Conservation (phyloP, 345 rosid species). For the Aquilaria malaccensis region DNA sequence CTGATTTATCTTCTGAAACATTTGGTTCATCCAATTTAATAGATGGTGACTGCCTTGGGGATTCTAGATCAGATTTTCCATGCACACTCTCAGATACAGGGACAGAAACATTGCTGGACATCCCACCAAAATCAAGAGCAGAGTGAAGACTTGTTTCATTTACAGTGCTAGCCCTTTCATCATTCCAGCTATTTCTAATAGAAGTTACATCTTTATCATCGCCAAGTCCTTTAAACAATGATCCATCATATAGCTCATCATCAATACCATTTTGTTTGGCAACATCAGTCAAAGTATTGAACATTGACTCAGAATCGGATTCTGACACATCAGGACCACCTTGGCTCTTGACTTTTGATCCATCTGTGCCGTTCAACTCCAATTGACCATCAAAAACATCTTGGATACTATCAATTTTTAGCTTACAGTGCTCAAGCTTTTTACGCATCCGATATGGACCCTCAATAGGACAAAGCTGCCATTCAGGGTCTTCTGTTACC, state of each 20-base stretch:
- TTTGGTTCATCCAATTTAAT: slow-evolving; percentile 51
- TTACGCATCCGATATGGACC: slow-evolving; percentile 97
- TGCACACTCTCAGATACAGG: slow-evolving; percentile 64
- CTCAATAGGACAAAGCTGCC: slow-evolving; percentile 98
- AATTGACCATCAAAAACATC: slow-evolving; percentile 62
- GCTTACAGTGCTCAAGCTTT: slow-evolving; percentile 77
- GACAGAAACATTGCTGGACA: slow-evolving; percentile 57
- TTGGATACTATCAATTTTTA: slow-evolving; percentile 66
- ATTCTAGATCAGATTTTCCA: slow-evolving; percentile 61
- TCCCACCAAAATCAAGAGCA: slow-evolving; percentile 76
- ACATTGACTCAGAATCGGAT: slow-evolving; percentile 52
- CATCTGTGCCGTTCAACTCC: slow-evolving; percentile 57
- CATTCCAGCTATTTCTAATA: slow-evolving; percentile 67
- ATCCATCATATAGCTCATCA: slow-evolving; percentile 51
- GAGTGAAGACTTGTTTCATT: slow-evolving; percentile 95
- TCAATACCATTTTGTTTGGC: slow-evolving; percentile 23
- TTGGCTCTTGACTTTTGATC: slow-evolving; percentile 39
- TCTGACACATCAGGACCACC: slow-evolving; percentile 53
- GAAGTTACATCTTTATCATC: slow-evolving; percentile 42
- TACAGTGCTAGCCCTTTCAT: slow-evolving; percentile 68
- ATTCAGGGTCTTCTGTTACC: slow-evolving; percentile 55
- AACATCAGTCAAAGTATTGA: slow-evolving; percentile 38
- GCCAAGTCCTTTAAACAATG: slow-evolving; percentile 40
- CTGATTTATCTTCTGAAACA: slow-evolving; percentile 53
- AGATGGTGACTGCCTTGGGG: slow-evolving; percentile 65